These are phyloP conservation scores for Hippophae tibetana DNA, from an alignment of 306 rosid species.

Conservation along the genomic window DNA sequence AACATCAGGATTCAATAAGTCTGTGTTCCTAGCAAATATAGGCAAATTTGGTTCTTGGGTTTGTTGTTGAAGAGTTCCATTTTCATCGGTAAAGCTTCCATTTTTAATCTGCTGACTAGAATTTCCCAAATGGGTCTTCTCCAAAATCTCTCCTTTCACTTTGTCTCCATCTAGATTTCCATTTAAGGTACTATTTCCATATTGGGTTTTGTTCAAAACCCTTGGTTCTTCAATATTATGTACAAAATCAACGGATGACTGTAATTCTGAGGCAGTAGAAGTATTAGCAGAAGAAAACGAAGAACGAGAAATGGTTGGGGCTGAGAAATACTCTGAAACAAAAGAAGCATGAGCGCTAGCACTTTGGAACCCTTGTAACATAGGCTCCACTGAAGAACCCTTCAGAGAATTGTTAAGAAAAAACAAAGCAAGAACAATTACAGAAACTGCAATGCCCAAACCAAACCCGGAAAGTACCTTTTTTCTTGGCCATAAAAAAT, in stretches of 20 bases:
- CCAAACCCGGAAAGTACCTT: slow-evolving; percentile 61
- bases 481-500: slow-evolving; percentile 30
- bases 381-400: slow-evolving; percentile 22
- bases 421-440: slow-evolving; percentile 34
- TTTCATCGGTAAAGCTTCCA: slow-evolving; percentile 26
- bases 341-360: slow-evolving; percentile 26
- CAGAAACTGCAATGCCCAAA: slow-evolving; percentile 49
- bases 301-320: too few species aligned
- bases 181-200: neutral
- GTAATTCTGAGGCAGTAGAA: slow-evolving; percentile 9
- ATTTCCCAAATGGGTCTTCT: slow-evolving; percentile 20
- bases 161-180: neutral
- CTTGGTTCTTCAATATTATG: neutral
- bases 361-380: slow-evolving; percentile 31
- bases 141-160: slow-evolving; percentile 10
- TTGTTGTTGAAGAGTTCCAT: slow-evolving; percentile 14
- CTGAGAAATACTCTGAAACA: neutral
- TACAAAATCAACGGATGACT: slow-evolving; percentile 1
- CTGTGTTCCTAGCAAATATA: neutral
- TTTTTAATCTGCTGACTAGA: slow-evolving; percentile 13
- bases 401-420: slow-evolving; percentile 29
- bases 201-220: slow-evolving; percentile 10
- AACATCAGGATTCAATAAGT: neutral
- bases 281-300: too few species aligned
- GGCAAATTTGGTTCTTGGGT: slow-evolving; percentile 7